Base-by-base conservation (phyloP, 768 basidiomycete species). In the Psilocybe cubensis region DNA sequence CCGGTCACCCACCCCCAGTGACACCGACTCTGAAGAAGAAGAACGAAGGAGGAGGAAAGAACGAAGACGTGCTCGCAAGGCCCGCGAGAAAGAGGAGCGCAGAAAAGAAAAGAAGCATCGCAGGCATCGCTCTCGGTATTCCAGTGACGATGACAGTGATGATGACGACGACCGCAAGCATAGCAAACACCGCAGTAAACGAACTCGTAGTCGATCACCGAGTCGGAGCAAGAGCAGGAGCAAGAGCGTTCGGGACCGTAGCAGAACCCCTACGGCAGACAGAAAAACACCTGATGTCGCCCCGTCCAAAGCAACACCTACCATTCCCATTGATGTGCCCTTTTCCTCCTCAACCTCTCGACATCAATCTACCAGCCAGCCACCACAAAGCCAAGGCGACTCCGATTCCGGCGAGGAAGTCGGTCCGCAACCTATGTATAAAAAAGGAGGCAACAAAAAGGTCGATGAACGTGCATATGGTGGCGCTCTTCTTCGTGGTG, bases 391-490 rank as follows among this genome's bases (percentile, higher is more conserved):
- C 38, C 69, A 68, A 33, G 71, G 67, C 6, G 82, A 83, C 9
- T 76, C 76, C 9, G 74, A 72, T 10, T 72, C 71, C 14, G 89
- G 87, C 46, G 86, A 86, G 3, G 91, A 89, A 31, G 69, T 96
- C 28, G 96, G 96, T 0, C 96, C 96, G 3, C 77, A 87, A 62
- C 90, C 94, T n/a, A 66, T 84, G 0, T 33, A 65, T 31, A 81
- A 77, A 57, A 64, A 70, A 23, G 75, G 61, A 28, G 58, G 75
- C 4, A 76, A 76, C 56, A 86, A 82, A 63, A 83, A 78, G 66
- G 67, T 88, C 45, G 91, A 92, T 75, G 92, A 92, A 66, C 85
- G 94, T 21, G 84, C 90, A 43, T 99, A 94, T 68, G 94, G 94
- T 60, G 85, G 95, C 57, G 90, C 92, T 25, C 79, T 99, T 48